Base-by-base conservation (phyloP, 2,329 filamentous ascomycete genomes). In the Niveomyces coronatus region DNA sequence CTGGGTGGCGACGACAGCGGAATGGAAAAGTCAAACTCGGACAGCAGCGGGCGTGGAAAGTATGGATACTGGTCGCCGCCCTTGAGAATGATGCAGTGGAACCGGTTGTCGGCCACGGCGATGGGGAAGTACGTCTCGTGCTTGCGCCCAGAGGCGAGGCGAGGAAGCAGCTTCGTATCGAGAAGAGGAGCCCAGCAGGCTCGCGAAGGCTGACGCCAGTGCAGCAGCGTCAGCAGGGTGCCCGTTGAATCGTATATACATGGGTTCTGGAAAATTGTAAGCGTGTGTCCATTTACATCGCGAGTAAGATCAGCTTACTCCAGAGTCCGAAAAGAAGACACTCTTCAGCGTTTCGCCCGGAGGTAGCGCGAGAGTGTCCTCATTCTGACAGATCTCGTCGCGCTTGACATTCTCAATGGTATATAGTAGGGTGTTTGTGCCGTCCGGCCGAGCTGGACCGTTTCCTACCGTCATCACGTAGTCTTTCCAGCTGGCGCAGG, bases 11-110 rank as follows among this genome's bases (percentile, higher is more conserved):
- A 75, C 4, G 76, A 74, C 23, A 95, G 65, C 1, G 93, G 91
- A 14, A 98, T 74, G 30, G 81, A 77, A 56, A 98, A 94, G 34
- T 87, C 85, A 54, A 98, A 98, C 57, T 98, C 91, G 29, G 82
- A 88, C 24, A 98, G 79, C 26, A 95, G 67, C 3, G 86, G 88
- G 9, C 84, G 79, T 9, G 86, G 91, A 63, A 89, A 96, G 64
- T 91, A 95, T 1, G 89, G 88, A 53, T 95, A 85, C 53, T 82
- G 76, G 55, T 98, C 91, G 24, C 83, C 84, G 45, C 91, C 91
- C 63, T 98, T 98, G 54, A 98, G 79, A 51, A 98, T 96, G 62
- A 98, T 95, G 64, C 93, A 98, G 68, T 96, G 89, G 61, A 98
- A 98, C 53, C 83, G 89, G 53, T 83, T 74, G 50, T 88, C 79